Evolutionary conservation across 2,329 filamentous ascomycete species (phyloP), one percentile per base, ranked within the genome.

Genomic region (Dactylonectria estremocensis): DNA sequence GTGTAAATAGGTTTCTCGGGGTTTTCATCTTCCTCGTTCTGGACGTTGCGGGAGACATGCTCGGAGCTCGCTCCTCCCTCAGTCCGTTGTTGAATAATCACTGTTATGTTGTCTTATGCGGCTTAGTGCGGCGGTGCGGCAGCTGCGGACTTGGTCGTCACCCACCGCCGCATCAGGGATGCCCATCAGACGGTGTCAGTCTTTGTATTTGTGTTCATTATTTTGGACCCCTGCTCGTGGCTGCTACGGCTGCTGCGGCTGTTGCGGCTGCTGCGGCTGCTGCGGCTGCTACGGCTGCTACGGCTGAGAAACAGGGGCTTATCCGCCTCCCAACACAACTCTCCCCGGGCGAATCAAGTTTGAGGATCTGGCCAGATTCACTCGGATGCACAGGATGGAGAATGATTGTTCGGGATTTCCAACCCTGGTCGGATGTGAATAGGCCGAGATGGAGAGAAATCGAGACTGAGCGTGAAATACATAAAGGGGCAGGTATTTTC

Each of bases 201-300:
- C n/a, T n/a, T n/a, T n/a, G n/a, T n/a, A n/a, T n/a, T n/a, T n/a
- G n/a, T n/a, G n/a, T n/a, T n/a, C n/a, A n/a, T n/a, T n/a, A n/a
- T n/a, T 28, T 24, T 24, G 35, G 24, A 28, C 13, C 37, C n/a
- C 14, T 52, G 61, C 33, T 14, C 16, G 18, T 52, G 61, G 61
- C 48, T 59, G 22, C 49, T 65, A n/a, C n/a, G n/a, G n/a, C n/a
- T n/a, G n/a, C n/a, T n/a, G n/a, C n/a, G n/a, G n/a, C n/a, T n/a
- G n/a, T n/a, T n/a, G n/a, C n/a, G n/a, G n/a, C n/a, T n/a, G n/a
- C n/a, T 28, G 24, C 24, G 24, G 24, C 49, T 60, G 35, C 40
- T 60, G 62, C 49, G 56, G 62, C 55, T 65, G 14, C 20, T 57
- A 52, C 53, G 61, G 61, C 37, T 61, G 33, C 54, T 54, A n/a